Evolutionary conservation across 106 monocot species (phyloP).

Genomic region (Dactylorhiza incarnata): DNA sequence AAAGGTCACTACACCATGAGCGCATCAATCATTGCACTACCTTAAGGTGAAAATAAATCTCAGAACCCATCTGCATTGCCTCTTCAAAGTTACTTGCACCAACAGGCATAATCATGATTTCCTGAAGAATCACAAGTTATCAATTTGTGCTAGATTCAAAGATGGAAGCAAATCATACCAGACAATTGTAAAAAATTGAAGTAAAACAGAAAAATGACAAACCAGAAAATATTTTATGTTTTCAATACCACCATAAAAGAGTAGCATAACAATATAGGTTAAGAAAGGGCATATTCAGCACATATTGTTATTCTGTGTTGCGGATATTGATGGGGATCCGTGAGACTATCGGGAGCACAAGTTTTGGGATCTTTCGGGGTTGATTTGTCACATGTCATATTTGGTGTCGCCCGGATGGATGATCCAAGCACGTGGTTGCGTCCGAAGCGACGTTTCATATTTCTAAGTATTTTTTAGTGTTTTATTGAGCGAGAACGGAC

Average conservation of each 20-base stretch:
- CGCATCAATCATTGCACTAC: slow-evolving; percentile 26
- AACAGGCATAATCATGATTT: slow-evolving; percentile 96
- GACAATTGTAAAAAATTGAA: neutral
- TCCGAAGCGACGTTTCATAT: no score
- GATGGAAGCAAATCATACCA: neutral
- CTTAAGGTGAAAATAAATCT: slow-evolving; percentile 95
- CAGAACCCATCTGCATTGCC: slow-evolving; percentile 90
- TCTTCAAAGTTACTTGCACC: slow-evolving; percentile 83
- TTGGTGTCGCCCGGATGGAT: no score
- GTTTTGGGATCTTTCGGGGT: no score
- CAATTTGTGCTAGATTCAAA: neutral
- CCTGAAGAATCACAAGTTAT: slow-evolving; percentile 25
- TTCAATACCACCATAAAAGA: neutral
- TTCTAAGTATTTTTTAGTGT: no score
- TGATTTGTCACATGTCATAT: no score
- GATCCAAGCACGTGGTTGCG: no score
- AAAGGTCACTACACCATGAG: neutral
- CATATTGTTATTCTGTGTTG: neutral
- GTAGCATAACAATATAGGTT: neutral
- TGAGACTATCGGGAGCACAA: no score
- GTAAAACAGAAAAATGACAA: neutral
- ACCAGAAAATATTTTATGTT: neutral
- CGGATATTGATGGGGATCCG: neutral
- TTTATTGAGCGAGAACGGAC: no score
- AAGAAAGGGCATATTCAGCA: neutral